Evolutionary conservation across 1,284 basidiomycete genomes (phyloP).

Genomic region (Sporisorium exsertum): DNA sequence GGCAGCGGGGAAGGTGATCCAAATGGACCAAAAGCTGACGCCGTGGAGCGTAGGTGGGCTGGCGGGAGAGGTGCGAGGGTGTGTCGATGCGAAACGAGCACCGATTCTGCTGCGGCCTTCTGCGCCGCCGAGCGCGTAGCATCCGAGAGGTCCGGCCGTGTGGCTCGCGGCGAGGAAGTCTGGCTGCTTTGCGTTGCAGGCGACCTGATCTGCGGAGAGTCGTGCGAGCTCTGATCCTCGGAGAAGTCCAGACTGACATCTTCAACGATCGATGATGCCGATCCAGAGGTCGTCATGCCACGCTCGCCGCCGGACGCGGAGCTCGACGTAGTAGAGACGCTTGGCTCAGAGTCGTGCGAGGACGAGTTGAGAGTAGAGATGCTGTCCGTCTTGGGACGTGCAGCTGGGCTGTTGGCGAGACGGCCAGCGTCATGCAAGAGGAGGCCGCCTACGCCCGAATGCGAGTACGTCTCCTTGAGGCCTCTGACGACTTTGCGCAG

Average conservation of each 20-base stretch:
- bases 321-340: conserved; percentile 3
- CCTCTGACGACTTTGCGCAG: conserved; percentile 55
- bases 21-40: background rate
- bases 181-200: conserved; percentile 7
- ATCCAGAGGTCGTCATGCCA: conserved; percentile 15
- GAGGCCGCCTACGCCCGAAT: conserved; percentile 51
- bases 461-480: conserved; percentile 58
- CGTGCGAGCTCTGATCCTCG: conserved; percentile 31
- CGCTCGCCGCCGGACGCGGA: conserved; percentile 15
- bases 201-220: conserved; percentile 13
- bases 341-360: conserved; percentile 29
- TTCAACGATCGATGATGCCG: conserved; percentile 19
- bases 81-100: conserved; percentile 42
- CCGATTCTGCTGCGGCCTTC: conserved; percentile 43
- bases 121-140: conserved; percentile 29
- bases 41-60: background rate
- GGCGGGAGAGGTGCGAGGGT: conserved; percentile 16
- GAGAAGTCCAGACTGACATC: conserved; percentile 46
- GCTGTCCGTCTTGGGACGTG: conserved; percentile 33
- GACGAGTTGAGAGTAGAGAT: conserved; percentile 34
- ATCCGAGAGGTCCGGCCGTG: conserved; percentile 14
- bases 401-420: conserved; percentile 14
- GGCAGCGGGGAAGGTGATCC: conserved; percentile 42
- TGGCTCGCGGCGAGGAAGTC: conserved; percentile 8
- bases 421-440: conserved; percentile 46